Percentiles rank a stretch among this genome's conserved stretches.
phyloP scores from a whole-genome alignment of 495 filamentous ascomycete genomes.

The Peziza echinospora region DNA sequence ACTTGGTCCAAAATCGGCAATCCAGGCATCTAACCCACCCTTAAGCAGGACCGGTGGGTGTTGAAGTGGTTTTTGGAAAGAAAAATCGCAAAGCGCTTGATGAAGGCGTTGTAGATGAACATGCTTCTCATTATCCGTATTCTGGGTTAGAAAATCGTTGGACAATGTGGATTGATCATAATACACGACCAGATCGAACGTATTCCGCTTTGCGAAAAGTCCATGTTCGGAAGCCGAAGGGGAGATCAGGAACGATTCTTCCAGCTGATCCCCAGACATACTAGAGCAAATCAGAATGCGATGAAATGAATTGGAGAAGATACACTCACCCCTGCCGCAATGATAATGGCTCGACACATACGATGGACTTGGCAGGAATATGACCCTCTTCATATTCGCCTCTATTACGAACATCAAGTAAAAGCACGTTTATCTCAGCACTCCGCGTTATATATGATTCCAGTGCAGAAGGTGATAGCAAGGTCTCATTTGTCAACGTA shows the following conservation, averaged over 20 bases:
- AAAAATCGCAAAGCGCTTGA: slow-evolving; percentile 63
- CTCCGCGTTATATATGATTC: slow-evolving; percentile 34
- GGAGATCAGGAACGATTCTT: slow-evolving; percentile 58
- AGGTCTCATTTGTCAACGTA: slow-evolving; percentile 35
- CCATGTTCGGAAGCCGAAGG: slow-evolving; percentile 45
- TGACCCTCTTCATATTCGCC: slow-evolving; percentile 74
- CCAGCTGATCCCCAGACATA: slow-evolving; percentile 68
- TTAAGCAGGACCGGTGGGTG: slow-evolving; percentile 50
- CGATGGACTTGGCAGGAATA: slow-evolving; percentile 54
- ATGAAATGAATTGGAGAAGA: slow-evolving; percentile 1
- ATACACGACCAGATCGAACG: slow-evolving; percentile 73
- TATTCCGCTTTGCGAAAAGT: slow-evolving; percentile 51
- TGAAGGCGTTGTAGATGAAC: slow-evolving; percentile 45
- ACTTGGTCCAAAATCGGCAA: slow-evolving; percentile 48
- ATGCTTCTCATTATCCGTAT: slow-evolving; percentile 28
- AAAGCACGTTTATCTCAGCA: slow-evolving; percentile 37
- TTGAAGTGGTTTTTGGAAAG: slow-evolving; percentile 45
- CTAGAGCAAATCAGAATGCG: slow-evolving; percentile 17
- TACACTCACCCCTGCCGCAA: slow-evolving; percentile 30
- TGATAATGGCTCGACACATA: slow-evolving; percentile 77
- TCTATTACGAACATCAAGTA: slow-evolving; percentile 71
- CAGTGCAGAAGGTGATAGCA: slow-evolving; percentile 44
- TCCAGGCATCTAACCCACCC: slow-evolving; percentile 74
- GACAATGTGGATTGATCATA: slow-evolving; percentile 54
- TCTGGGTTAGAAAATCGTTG: slow-evolving; percentile 27